These are phyloP conservation scores for Choanephora cucurbitarum DNA, from an alignment of 371 early-diverging fungal genomes.

Conservation along the genomic window DNA sequence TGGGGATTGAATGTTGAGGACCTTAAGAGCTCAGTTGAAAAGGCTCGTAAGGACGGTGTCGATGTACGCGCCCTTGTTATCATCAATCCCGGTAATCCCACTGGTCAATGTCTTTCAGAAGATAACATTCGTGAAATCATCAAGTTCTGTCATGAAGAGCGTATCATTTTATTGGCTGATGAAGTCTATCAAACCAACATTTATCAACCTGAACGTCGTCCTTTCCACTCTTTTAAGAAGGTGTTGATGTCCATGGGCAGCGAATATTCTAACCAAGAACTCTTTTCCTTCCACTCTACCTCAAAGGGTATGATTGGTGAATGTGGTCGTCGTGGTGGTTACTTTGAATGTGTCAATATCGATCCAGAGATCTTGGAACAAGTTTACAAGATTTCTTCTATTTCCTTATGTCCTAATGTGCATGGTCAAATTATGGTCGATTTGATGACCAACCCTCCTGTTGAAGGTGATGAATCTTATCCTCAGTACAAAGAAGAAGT, in stretches of 20 bases:
- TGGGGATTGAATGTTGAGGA: constrained; percentile 81
- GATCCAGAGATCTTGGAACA: constrained; percentile 76
- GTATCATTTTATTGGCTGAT: constrained; percentile 89
- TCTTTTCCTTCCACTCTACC: constrained; percentile 95
- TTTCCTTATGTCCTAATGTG: constrained; percentile 90
- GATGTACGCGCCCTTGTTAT: constrained; percentile 94
- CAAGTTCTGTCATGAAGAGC: constrained; percentile 81
- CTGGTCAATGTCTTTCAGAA: constrained; percentile 85
- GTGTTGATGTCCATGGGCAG: constrained; percentile 59
- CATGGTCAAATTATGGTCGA: constrained; percentile 88
- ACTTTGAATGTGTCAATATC: constrained; percentile 91
- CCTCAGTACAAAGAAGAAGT: constrained; percentile 75
- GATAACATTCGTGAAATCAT: constrained; percentile 88
- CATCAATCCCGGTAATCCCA: constrained; percentile 99
- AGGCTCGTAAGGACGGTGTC: constrained; percentile 71
- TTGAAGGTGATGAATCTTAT: constrained; percentile 76
- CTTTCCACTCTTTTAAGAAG: constrained; percentile 96
- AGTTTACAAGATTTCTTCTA: constrained; percentile 92
- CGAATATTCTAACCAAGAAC: constrained; percentile 66
- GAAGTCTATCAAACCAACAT: constrained; percentile 98
- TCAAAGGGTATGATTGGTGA: constrained; percentile 99
- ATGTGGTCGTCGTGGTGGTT: constrained; percentile 97
- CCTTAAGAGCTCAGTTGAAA: constrained; percentile 59
- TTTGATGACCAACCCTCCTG: constrained; percentile 94
- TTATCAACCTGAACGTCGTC: constrained; percentile 76